A percentile compares a stretch with the other conserved stretches of the same genome.
phyloP scores from a whole-genome alignment of 2,329 filamentous ascomycete genomes.

The Diaporthe sp. region DNA sequence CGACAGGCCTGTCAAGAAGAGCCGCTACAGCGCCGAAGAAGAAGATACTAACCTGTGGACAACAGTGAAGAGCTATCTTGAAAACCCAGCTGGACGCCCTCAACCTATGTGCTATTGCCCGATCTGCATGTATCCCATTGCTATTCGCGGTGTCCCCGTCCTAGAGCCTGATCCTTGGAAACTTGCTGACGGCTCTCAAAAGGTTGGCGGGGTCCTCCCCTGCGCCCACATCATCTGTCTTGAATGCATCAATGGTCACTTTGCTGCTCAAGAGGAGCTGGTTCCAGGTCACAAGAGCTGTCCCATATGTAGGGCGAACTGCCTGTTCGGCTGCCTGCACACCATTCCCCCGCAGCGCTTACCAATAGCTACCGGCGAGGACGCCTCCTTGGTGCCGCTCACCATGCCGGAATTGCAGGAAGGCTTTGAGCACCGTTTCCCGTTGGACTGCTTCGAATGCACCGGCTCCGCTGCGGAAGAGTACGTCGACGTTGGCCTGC shows the following conservation, averaged over 20 bases:
- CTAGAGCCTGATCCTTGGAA: constrained; percentile 1
- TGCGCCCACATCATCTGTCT: not conserved
- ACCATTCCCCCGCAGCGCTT: not conserved
- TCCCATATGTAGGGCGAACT: not conserved
- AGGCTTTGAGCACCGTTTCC: not conserved
- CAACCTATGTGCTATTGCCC: not conserved
- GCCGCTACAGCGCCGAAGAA: not conserved
- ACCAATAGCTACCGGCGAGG: not conserved
- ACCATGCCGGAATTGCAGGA: not conserved
- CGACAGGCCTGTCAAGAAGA: not conserved
- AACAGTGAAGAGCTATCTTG: not conserved
- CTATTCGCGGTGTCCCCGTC: constrained; percentile 11
- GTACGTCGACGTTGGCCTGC: not conserved
- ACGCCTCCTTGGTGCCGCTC: not conserved
- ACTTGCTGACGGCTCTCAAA: not conserved
- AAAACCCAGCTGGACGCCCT: not conserved
- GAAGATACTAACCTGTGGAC: constrained; percentile 12
- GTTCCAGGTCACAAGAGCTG: not conserved
- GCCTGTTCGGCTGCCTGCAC: not conserved
- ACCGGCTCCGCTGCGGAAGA: fast-evolving
- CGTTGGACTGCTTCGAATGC: not conserved
- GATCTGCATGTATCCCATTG: not conserved
- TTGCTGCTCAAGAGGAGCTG: not conserved
- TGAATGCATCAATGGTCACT: not conserved
- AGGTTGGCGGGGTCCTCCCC: not conserved